Percentiles rank a stretch among this genome's conserved stretches.
These are phyloP conservation scores for Grammothele lineata DNA, from an alignment of 768 basidiomycete species.

Conservation along the genomic window DNA sequence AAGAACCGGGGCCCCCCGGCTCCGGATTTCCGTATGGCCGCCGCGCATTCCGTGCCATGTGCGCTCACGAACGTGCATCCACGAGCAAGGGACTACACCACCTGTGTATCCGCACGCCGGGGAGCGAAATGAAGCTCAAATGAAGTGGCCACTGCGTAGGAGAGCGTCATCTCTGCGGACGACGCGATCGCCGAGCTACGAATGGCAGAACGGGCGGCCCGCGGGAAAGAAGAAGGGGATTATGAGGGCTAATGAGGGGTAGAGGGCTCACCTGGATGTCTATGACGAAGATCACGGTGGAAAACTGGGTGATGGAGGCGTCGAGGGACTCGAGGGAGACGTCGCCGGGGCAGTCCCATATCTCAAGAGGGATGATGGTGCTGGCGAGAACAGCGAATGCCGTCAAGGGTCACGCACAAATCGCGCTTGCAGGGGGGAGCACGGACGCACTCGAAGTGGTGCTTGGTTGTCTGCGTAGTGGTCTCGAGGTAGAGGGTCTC, in stretches of 20 bases:
- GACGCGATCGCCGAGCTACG: too few species aligned
- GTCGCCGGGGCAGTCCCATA: constrained; percentile 94
- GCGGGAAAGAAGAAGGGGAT: background rate
- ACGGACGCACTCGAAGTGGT: constrained; percentile 70
- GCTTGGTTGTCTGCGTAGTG: constrained; percentile 72
- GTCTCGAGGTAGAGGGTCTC: constrained; percentile 90
- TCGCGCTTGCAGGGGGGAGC: background rate
- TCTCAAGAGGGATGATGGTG: constrained; percentile 86
- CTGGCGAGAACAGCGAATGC: constrained; percentile 37
- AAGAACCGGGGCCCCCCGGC: too few species aligned
- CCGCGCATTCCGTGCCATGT: too few species aligned
- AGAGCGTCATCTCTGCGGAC: too few species aligned
- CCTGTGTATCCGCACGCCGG: too few species aligned
- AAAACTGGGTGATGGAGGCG: constrained; percentile 70
- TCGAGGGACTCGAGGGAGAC: constrained; percentile 76
- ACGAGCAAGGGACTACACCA: too few species aligned
- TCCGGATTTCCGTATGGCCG: too few species aligned
- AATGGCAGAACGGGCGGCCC: too few species aligned
- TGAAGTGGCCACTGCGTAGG: too few species aligned
- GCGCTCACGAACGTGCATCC: too few species aligned
- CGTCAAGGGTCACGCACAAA: constrained; percentile 7
- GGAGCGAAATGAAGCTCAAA: too few species aligned
- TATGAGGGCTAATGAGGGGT: background rate
- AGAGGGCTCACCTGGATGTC: constrained; percentile 75
- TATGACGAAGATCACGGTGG: constrained; percentile 88